Base-by-base conservation (phyloP, 805 yeast species). In the Myxozyma melibiosi region DNA sequence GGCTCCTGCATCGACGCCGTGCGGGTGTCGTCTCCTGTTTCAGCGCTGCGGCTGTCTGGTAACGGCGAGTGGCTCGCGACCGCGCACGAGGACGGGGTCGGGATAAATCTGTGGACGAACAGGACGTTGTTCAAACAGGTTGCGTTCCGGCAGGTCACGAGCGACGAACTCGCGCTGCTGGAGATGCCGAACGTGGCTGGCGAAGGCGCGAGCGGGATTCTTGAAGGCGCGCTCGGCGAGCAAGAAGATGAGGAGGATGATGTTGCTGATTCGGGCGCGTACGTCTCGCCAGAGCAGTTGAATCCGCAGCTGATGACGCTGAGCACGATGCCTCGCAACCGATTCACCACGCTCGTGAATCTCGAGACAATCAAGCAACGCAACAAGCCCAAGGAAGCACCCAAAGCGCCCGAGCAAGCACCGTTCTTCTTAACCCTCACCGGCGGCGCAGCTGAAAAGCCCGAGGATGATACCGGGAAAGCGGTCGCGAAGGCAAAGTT, bases 1-100 rank as follows among this genome's bases (percentile, higher is more conserved):
- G 98, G 99, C 47, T 89, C 91, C 0, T 92, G 98, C 72, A 90
- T 94, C 55, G 99, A 94, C 74, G 97, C 97, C 61, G 84, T 92
- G 16, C 74, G 76, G 51, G 79, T 94, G 25, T 83, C 86, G 1
- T 82, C 79, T 65, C 91, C 90, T n/a, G 96, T 86, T 2, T 90
- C 97, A 0, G 76, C 81, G 53, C 77, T 95, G 31, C 83, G 85
- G 67, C 81, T 94, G 62, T 88, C 97, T 14, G 95, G 95, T 1
- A 78, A 84, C 54, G 96, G 96, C 42, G 97, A 94, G 65, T 82
- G 85, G 71, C 77, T 94, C 54, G 98, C 97, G 0, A 91, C 98
- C 0, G 79, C 96, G 0, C 98, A 94, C 73, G 97, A 90, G 18
- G 78, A 83, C 22, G 96, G 94, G 9, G 86, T 87, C 58, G 99